Evolutionary conservation across 2,329 filamentous ascomycete genomes (phyloP), one percentile per base, ranked within the genome.

Genomic region (Tolypocladium paradoxum): DNA sequence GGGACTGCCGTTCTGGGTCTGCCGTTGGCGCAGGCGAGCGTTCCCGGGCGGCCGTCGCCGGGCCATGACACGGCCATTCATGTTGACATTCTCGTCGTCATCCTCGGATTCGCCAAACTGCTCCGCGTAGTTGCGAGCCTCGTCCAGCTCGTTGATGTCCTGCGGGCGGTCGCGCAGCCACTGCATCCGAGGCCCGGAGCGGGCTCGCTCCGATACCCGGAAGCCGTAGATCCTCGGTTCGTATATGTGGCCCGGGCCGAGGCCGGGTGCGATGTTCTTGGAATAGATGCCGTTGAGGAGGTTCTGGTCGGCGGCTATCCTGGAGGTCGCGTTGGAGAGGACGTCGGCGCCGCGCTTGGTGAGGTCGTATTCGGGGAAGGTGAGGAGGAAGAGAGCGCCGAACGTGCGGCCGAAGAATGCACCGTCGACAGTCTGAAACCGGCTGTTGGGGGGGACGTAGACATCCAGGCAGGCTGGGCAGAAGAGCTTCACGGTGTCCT

Each of bases 321-420:
- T 64, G 33, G 70, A 64, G 50, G 60, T 62, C 29, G 60, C 57
- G 58, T 60, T 62, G 57, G 70, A 68, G 53, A 86, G 71, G n/a
- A 78, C 73, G 49, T 85, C 79, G 52, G 76, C 73, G 53, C 84
- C 84, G 61, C 83, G 83, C 64, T 87, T 85, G 34, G 84, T 85
- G 55, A 97, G 83, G 61, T 96, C 90, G 65, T 96, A 87, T 66
- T 99, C 93, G 36, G 93, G 92, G 70, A 97, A 99, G 38, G 92
- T 99, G 76, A 99, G 92, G 68, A 99, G 90, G 75, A 99, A 99
- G 55, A 99, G 83, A 47, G 90, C 90, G 56, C 91, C 91, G 68
- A 99, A 99, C 0, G 93, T 99, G 52, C 93, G 92, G 48, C 93
- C 93, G 65, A 99, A 99, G 75, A 97, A 99, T 48, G 93, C 93